These are phyloP conservation scores for Xylariaceae sp. DNA, from an alignment of 2,329 filamentous ascomycete species.

Conservation along the genomic window DNA sequence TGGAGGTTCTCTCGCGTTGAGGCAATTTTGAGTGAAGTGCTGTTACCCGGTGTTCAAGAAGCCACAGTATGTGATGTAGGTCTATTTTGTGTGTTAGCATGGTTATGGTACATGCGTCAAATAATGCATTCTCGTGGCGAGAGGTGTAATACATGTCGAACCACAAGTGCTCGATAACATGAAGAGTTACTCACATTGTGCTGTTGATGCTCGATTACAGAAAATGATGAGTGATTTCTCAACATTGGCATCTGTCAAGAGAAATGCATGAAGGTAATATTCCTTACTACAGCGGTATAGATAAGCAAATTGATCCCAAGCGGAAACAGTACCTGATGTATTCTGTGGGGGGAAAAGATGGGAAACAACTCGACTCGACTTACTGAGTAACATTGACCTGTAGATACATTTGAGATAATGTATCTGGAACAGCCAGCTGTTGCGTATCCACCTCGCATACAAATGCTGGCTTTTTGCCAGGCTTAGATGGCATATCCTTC, in stretches of 20 bases:
- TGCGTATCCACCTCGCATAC: conserved; percentile 83
- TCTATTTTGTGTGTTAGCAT: conserved; percentile 32
- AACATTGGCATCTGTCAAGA: conserved; percentile 72
- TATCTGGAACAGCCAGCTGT: conserved; percentile 71
- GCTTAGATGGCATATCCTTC: conserved; percentile 68
- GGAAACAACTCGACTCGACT: neutral
- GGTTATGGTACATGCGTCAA: neutral
- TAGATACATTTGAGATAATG: conserved; percentile 78
- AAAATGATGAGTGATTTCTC: conserved; percentile 85
- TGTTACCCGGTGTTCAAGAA: conserved; percentile 85
- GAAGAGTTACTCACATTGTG: conserved; percentile 48
- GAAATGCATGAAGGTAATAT: conserved; percentile 86
- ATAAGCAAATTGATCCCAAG: neutral
- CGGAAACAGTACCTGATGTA: neutral
- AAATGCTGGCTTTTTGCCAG: conserved; percentile 72
- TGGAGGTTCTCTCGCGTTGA: conserved; percentile 79
- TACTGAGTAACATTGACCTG: conserved; percentile 88
- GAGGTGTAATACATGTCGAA: neutral
- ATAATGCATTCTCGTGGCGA: too few relatives aligned
- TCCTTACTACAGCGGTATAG: conserved; percentile 41
- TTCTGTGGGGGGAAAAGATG: neutral
- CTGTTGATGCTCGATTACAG: conserved; percentile 86
- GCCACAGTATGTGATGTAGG: conserved; percentile 80
- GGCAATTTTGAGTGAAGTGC: conserved; percentile 83
- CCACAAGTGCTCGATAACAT: neutral